Percentiles rank a stretch among this genome's conserved stretches.
These are phyloP conservation scores for Metrosideros polymorpha DNA, from an alignment of 441 rosid genomes.

Conservation along the genomic window DNA sequence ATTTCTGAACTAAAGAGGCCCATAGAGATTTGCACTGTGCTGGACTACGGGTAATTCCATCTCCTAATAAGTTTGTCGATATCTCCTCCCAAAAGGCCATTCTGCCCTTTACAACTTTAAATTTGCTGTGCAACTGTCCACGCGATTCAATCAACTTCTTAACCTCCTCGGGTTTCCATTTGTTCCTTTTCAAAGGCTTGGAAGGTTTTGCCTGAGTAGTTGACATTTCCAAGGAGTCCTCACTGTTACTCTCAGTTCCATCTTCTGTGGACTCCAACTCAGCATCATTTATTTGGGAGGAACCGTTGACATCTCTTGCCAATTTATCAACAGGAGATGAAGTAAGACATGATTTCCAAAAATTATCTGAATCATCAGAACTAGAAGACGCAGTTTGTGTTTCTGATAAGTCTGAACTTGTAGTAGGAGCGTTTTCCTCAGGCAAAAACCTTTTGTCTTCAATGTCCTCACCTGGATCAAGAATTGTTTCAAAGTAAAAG, in stretches of 20 bases:
- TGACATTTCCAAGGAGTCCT: conserved; percentile 24
- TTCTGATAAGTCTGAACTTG: conserved; percentile 23
- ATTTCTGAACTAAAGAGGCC: conserved; percentile 82
- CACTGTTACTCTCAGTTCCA: conserved; percentile 22
- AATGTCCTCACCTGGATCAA: conserved; percentile 29
- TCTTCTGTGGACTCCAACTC: conserved; percentile 18
- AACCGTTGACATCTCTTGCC: conserved; percentile 12
- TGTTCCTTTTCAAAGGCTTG: conserved; percentile 43
- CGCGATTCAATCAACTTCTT: conserved; percentile 66
- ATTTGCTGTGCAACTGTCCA: conserved; percentile 54
- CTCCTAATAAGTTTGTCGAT: conserved; percentile 44
- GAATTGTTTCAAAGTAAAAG: neutral
- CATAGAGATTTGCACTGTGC: conserved; percentile 86
- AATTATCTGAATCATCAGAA: conserved; percentile 36
- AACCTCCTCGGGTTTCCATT: conserved; percentile 87
- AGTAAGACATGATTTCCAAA: conserved; percentile 49
- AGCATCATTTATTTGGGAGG: conserved; percentile 4
- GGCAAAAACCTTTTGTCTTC: conserved; percentile 26
- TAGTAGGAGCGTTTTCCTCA: conserved; percentile 26
- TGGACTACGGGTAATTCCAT: conserved; percentile 62
- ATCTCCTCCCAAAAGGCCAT: conserved; percentile 98
- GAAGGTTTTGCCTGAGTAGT: conserved; percentile 35
- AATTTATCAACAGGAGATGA: conserved; percentile 23
- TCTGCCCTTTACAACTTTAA: conserved; percentile 71
- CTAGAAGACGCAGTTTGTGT: conserved; percentile 8